A percentile compares a stretch with the other conserved stretches of the same genome.
Evolutionary conservation across 2,329 filamentous ascomycete species (phyloP).

Genomic region (Diplodia sapinea): DNA sequence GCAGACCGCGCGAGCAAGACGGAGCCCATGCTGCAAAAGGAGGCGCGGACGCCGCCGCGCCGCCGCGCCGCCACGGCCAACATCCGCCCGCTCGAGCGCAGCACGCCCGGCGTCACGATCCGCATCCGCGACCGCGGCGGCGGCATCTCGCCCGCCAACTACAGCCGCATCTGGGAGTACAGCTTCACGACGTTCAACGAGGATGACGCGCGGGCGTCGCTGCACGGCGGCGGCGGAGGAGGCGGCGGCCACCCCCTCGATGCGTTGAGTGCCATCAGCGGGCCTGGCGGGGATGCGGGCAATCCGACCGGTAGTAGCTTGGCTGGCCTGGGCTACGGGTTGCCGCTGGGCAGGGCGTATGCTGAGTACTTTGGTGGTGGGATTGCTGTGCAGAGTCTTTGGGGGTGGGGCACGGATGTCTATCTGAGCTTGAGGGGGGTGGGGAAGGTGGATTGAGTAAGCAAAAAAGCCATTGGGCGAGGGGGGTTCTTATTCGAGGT

Average conservation of each 20-base stretch:
- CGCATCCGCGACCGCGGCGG: slow-evolving; percentile 95
- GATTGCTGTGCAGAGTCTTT: slow-evolving; percentile 91
- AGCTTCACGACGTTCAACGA: slow-evolving; percentile 95
- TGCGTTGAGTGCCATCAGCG: slow-evolving; percentile 73
- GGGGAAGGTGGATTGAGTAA: slow-evolving; percentile 47
- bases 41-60: slow-evolving; percentile 30
- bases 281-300: slow-evolving; percentile 9
- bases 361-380: slow-evolving; percentile 98
- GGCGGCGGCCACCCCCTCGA: slow-evolving; percentile 64
- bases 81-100: slow-evolving; percentile 53
- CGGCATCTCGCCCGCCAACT: slow-evolving; percentile 82
- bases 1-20: slow-evolving; percentile 41
- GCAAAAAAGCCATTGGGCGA: background rate
- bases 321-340: slow-evolving; percentile 88
- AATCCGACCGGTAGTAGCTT: slow-evolving; percentile 48
- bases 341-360: slow-evolving; percentile 89
- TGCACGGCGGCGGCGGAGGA: slow-evolving; percentile 45
- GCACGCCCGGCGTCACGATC: slow-evolving; percentile 86
- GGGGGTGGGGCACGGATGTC: slow-evolving; percentile 84
- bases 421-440: slow-evolving; percentile 68
- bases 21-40: background rate
- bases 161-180: slow-evolving; percentile 93
- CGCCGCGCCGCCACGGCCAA: slow-evolving; percentile 38
- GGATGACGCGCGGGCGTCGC: slow-evolving; percentile 57
- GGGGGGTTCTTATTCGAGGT: too few relatives aligned